phyloP scores from a whole-genome alignment of 768 basidiomycete genomes.

The Phlegmacium glaucopus region DNA sequence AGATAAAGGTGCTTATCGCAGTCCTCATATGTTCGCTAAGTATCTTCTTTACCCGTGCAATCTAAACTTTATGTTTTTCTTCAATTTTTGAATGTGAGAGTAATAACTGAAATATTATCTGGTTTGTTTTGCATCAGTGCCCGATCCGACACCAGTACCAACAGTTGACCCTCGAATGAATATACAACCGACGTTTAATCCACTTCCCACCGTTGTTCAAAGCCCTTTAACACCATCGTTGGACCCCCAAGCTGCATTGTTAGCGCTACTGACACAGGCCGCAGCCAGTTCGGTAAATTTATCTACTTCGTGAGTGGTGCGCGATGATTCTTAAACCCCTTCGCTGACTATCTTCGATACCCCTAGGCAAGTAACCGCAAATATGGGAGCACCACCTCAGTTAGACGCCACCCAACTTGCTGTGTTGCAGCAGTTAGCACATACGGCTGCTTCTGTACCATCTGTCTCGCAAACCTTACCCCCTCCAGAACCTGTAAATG shows the following conservation, averaged over 20 bases:
- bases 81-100: slow-evolving; percentile 48
- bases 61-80: slow-evolving; percentile 45
- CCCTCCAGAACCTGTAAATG: slow-evolving; percentile 26
- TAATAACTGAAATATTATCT: slow-evolving; percentile 62
- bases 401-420: slow-evolving; percentile 61
- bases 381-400: slow-evolving; percentile 34
- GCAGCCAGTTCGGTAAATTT: slow-evolving; percentile 33
- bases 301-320: slow-evolving; percentile 35
- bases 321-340: not conserved
- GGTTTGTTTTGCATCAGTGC: slow-evolving; percentile 64
- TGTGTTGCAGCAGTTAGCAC: slow-evolving; percentile 73
- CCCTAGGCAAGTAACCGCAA: slow-evolving; percentile 62
- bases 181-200: slow-evolving; percentile 21
- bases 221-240: slow-evolving; percentile 23
- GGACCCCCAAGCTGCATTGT: slow-evolving; percentile 60
- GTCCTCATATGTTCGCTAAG: slow-evolving; percentile 74
- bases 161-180: slow-evolving; percentile 24
- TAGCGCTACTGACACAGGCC: slow-evolving; percentile 70
- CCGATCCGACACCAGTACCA: slow-evolving; percentile 37
- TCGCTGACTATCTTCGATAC: not conserved
- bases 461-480: slow-evolving; percentile 30
- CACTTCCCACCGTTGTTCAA: slow-evolving; percentile 12
- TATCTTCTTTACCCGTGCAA: slow-evolving; percentile 68
- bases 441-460: slow-evolving; percentile 43
- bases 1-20: slow-evolving; percentile 87